Conservation (phyloP, 352 stramenopile genomes). For the Phytophthora megakarya region DNA sequence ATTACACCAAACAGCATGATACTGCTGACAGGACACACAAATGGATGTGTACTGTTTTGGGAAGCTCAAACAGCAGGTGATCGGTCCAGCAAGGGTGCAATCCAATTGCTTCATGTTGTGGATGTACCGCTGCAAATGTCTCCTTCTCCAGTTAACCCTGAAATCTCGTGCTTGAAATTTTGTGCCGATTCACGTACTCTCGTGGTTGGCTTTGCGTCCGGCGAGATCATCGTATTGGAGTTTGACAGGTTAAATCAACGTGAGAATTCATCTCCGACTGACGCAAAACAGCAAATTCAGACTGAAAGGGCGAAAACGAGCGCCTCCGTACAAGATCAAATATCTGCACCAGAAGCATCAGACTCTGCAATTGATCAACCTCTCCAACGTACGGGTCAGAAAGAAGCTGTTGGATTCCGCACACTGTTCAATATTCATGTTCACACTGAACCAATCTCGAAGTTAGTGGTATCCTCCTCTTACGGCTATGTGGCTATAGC, state of each 20-base stretch:
- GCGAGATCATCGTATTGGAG: slow-evolving; percentile 60
- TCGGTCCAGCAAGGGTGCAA: slow-evolving; percentile 50
- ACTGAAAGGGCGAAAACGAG: not conserved
- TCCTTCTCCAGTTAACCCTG: slow-evolving; percentile 35
- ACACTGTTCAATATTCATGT: slow-evolving; percentile 60
- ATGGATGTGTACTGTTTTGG: slow-evolving; percentile 68
- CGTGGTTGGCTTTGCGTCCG: slow-evolving; percentile 54
- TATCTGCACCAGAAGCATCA: not conserved
- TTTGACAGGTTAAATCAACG: slow-evolving; percentile 37
- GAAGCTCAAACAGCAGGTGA: slow-evolving; percentile 56
- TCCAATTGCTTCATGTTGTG: slow-evolving; percentile 63
- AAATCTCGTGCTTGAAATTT: slow-evolving; percentile 57
- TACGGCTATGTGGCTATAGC: slow-evolving; percentile 60
- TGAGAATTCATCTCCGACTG: not conserved
- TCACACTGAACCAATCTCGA: slow-evolving; percentile 60
- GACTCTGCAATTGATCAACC: not conserved
- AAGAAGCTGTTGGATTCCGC: slow-evolving; percentile 42
- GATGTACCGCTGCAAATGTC: slow-evolving; percentile 46
- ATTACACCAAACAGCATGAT: slow-evolving; percentile 50
- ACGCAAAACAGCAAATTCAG: not conserved
- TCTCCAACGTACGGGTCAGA: slow-evolving; percentile 9
- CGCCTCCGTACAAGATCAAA: not conserved
- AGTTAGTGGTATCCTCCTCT: slow-evolving; percentile 49
- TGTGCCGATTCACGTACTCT: slow-evolving; percentile 52
- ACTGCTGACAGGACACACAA: slow-evolving; percentile 61